Evolutionary conservation across 768 basidiomycete species (phyloP), one percentile per base, ranked within the genome.

Genomic region (Sporobolomyces phaffii): DNA sequence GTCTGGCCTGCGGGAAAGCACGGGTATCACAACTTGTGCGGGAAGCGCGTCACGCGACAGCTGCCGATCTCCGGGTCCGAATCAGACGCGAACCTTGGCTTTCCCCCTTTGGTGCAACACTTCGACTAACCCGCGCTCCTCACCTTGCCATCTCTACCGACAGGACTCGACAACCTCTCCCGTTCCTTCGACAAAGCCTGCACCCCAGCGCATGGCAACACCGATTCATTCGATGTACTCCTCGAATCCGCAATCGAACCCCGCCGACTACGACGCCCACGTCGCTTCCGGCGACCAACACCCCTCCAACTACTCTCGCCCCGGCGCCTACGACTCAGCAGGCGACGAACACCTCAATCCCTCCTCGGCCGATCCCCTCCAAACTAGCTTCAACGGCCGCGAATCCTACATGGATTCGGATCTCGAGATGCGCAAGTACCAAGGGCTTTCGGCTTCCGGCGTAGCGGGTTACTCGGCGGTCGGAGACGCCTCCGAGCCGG

Each of bases 401-500:
- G 69, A 70, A 47, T 65, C 64, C 18, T 70, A 64, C 69, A 63
- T 70, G 51, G 69, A 70, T 44, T 64, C 69, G 22, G 69, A 70
- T 45, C 64, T 64, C 52, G 69, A 70, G 65, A 66, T 66, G 64
- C 69, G 69, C 64, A 66, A 70, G 64, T 66, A 70, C 57, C 70
- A 72, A 45, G 70, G 70, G 28, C 49, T 72, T 24, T 67, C 65
- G 20, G 70, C 65, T 1, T 64, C 65, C 43, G 65, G 66, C 48
- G 70, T 72, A 48, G 44, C 47, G 24, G 70, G 70, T 9, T 72
- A 72, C 70, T 29, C 20, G 45, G 65, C 70, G 44, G 70, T 72
- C 44, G 65, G 70, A 34, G 70, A 72, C 29, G 43, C 34, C 13
- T 68, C 65, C 5, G 70, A 72, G 41, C 70, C 70, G 2, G 70